phyloP scores from a whole-genome alignment of 2,329 filamentous ascomycete genomes.

The Acephala macrosclerotiorum region DNA sequence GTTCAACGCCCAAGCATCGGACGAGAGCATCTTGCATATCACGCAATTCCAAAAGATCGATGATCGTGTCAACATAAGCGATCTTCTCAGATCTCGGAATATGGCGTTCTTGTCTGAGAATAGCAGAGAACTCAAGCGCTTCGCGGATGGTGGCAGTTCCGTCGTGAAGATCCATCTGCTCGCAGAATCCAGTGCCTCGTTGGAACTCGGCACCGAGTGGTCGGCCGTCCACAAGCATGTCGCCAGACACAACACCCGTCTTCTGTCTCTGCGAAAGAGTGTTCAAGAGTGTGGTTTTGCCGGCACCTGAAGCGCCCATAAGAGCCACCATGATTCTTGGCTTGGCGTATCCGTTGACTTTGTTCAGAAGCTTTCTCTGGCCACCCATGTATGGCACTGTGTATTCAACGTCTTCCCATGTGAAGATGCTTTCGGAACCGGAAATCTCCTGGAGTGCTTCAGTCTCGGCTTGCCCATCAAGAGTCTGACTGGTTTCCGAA shows the following conservation, averaged over 20 bases:
- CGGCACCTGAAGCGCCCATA: conserved; percentile 82
- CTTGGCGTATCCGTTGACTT: conserved; percentile 79
- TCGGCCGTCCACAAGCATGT: conserved; percentile 76
- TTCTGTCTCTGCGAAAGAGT: conserved; percentile 76
- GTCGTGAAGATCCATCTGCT: conserved; percentile 77
- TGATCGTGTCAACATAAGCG: conserved; percentile 71
- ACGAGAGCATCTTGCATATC: conserved; percentile 74
- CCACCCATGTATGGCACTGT: conserved; percentile 73
- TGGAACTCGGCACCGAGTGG: conserved; percentile 69
- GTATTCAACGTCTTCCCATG: conserved; percentile 75
- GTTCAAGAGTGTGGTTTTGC: conserved; percentile 85
- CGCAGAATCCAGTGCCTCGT: conserved; percentile 73
- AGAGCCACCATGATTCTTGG: conserved; percentile 80
- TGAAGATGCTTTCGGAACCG: conserved; percentile 71
- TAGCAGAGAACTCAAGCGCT: conserved; percentile 72
- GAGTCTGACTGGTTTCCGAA: conserved; percentile 39
- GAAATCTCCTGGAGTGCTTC: conserved; percentile 55
- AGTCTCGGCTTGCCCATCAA: conserved; percentile 40
- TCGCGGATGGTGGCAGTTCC: conserved; percentile 71
- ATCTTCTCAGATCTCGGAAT: conserved; percentile 67
- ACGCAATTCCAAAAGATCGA: conserved; percentile 68
- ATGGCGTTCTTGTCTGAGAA: conserved; percentile 65
- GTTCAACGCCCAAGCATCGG: conserved; percentile 63
- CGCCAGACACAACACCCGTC: conserved; percentile 64
- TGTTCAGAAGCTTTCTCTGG: conserved; percentile 67